phyloP scores from a whole-genome alignment of 1,139 yeast genomes.

The Candida dubliniensis region DNA sequence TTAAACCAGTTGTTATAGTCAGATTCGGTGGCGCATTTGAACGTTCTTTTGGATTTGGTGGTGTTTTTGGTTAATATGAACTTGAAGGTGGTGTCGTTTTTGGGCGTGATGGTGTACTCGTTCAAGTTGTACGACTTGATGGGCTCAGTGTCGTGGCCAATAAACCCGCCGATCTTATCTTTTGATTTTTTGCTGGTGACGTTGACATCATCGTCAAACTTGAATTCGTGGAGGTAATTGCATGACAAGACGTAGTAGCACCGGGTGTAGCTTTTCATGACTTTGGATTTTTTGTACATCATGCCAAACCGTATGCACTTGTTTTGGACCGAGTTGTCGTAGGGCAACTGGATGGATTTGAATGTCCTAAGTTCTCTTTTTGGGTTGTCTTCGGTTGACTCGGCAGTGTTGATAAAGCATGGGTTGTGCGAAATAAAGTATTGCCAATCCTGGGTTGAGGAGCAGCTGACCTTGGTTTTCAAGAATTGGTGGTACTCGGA shows the following conservation, averaged over 20 bases:
- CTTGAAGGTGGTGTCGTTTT: conserved; percentile 37
- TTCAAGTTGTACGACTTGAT: conserved; percentile 45
- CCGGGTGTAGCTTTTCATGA: conserved; percentile 42
- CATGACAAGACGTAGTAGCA: conserved; percentile 44
- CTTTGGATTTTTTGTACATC: conserved; percentile 43
- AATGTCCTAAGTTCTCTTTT: conserved; percentile 35
- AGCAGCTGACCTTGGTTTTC: conserved; percentile 22
- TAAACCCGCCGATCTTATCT: conserved; percentile 43
- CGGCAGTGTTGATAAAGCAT: conserved; percentile 37
- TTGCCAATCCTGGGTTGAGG: conserved; percentile 39
- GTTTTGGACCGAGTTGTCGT: conserved; percentile 39
- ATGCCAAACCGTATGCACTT: conserved; percentile 47
- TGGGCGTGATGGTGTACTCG: conserved; percentile 33
- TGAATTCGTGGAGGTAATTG: conserved; percentile 48
- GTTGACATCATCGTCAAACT: conserved; percentile 29
- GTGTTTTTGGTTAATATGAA: conserved; percentile 34
- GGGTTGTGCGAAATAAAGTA: conserved; percentile 37
- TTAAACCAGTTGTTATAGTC: conserved; percentile 40
- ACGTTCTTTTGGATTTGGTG: conserved; percentile 35
- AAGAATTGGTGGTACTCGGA: conserved; percentile 18
- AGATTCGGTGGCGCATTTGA: conserved; percentile 33
- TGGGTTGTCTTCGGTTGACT: conserved; percentile 24
- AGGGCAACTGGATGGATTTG: conserved; percentile 34
- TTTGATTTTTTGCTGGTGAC: conserved; percentile 16
- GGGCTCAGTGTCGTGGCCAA: conserved; percentile 44